Percentiles rank a stretch among this genome's conserved stretches.
phyloP scores from a whole-genome alignment of 176 grass and related monocot genomes.

The Neostapfia colusana region DNA sequence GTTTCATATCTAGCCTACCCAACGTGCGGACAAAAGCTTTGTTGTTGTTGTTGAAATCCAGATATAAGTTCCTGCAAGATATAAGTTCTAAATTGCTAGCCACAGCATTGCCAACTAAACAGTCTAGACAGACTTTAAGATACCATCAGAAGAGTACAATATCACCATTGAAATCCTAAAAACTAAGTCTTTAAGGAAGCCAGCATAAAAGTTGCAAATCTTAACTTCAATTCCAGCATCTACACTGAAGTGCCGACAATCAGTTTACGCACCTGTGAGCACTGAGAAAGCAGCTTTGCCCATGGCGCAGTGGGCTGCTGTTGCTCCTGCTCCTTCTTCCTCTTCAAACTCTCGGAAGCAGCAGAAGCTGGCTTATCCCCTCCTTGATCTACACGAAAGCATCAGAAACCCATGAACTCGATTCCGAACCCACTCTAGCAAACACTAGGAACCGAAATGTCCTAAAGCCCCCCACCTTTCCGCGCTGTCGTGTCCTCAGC shows the following conservation, averaged over 20 bases:
- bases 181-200: slow-evolving; percentile 5
- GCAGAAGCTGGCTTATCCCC: slow-evolving; percentile 32
- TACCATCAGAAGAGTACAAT: not conserved
- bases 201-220: slow-evolving; percentile 25
- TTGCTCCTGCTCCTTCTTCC: slow-evolving; percentile 43
- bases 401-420: slow-evolving; percentile 43
- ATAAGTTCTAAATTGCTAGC: not conserved
- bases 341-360: slow-evolving; percentile 35
- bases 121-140: not conserved
- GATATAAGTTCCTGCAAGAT: no score
- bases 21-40: no score
- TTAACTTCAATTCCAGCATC: slow-evolving; percentile 15
- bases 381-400: slow-evolving; percentile 59
- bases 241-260: not conserved
- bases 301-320: slow-evolving; percentile 54
- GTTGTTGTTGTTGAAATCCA: no score
- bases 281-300: slow-evolving; percentile 92
- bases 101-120: not conserved
- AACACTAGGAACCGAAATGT: slow-evolving; percentile 10
- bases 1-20: no score
- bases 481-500: slow-evolving; percentile 30
- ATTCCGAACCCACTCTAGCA: slow-evolving; percentile 23
- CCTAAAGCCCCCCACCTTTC: slow-evolving; percentile 32
- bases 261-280: slow-evolving; percentile 53
- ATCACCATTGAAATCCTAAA: slow-evolving; percentile 13